These are phyloP conservation scores for Zea luxurians DNA, from an alignment of 176 grass and related monocot genomes.

Conservation along the genomic window DNA sequence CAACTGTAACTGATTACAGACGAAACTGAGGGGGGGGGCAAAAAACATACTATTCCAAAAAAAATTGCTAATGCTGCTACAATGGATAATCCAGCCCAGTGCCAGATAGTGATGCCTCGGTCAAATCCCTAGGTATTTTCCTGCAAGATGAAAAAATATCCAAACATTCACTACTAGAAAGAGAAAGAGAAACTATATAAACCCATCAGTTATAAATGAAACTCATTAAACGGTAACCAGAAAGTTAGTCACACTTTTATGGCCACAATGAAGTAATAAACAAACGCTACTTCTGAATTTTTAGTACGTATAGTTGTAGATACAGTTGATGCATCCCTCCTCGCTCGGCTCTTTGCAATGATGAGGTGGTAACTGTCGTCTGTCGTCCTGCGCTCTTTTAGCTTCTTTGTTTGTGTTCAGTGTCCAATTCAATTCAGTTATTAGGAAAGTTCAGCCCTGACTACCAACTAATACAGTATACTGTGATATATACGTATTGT, in stretches of 20 bases:
- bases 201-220: neutral
- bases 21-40: slow-evolving; percentile 6
- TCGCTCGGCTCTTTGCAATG: no score
- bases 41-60: slow-evolving; percentile 79
- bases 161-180: neutral
- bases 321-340: no score
- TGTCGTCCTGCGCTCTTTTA: no score
- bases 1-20: slow-evolving; percentile 8
- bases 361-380: no score
- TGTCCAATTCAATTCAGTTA: no score
- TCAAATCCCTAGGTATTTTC: slow-evolving; percentile 99
- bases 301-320: no score
- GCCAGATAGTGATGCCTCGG: slow-evolving; percentile 87
- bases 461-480: no score
- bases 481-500: no score
- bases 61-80: slow-evolving; percentile 77
- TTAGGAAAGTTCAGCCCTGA: no score
- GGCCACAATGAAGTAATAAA: no score
- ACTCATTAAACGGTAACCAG: neutral
- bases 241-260: neutral
- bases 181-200: neutral
- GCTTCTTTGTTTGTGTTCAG: no score
- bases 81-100: slow-evolving; percentile 72
- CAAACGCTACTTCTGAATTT: no score
- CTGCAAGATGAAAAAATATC: slow-evolving; percentile 39